Evolutionary conservation across 345 rosid species (phyloP), one percentile per base, ranked within the genome.

Genomic region (Citropsis articulata): DNA sequence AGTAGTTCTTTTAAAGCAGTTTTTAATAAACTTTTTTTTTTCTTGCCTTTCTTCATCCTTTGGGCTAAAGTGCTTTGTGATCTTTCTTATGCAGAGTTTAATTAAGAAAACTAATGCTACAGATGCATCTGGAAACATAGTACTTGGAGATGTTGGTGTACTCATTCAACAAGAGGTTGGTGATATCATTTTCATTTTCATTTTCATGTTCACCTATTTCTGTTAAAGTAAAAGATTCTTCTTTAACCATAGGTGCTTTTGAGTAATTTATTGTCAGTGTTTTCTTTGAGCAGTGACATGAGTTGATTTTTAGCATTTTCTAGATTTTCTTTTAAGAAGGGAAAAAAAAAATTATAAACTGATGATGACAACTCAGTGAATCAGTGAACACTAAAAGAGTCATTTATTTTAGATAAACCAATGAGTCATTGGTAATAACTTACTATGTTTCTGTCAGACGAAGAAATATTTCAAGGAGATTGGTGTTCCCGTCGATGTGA

Each of bases 161-260:
- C 89, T 86, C 85, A 83, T 94, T 76, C 99, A 97, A 82, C 99
- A 94, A 84, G 98, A 91, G 99, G 99, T 92, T 77, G 81, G 92
- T 83, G 73, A 69, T 75, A 72, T 50, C 75, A 28, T 33, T 79
- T 68, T 71, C 21, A 3, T 68, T 67, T 27, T 21, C 60, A 50
- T 30, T 19, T 35, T 35, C 7, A 35, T 35, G 5, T 55, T 73
- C 38, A 5, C 33, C 16, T 6, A 2, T 24, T 73, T 64, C 59
- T 42, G 59, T 75, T n/a, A 6, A 62, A 8, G 6, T 5, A 28
- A 63, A 62, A 5, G 30, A 69, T 63, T 62, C 60, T 63, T 75
- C 30, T 0, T 13, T 28, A 63, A 30, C 14, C 48, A 6, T n/a
- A 1, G n/a, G 67, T 60, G 25, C 57, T 61, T 73, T 42, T 61